Percentiles rank a stretch among this genome's conserved stretches.
Conservation (phyloP, 2,329 filamentous ascomycete genomes). For the Chalaropsis ovoidea region DNA sequence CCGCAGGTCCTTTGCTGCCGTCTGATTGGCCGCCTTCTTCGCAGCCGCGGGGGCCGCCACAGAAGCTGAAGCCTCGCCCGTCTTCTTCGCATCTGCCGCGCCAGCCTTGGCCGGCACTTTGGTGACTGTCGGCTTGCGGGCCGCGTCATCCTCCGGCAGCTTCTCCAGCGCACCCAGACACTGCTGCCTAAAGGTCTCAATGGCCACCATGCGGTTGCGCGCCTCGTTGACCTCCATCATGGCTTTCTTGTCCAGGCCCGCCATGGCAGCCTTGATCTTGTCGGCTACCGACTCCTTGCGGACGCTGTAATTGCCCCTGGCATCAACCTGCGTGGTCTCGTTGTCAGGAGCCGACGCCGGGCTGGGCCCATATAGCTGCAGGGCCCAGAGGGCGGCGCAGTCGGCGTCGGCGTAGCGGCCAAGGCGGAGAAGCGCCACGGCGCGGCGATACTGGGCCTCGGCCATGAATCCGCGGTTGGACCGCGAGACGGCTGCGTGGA, state of each 20-base stretch:
- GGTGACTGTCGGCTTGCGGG: constrained; percentile 38
- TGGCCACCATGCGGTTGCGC: constrained; percentile 16
- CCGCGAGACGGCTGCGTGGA: constrained; percentile 53
- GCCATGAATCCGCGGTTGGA: constrained; percentile 65
- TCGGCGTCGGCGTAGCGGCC: constrained; percentile 65
- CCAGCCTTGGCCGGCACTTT: constrained; percentile 24
- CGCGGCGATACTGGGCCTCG: constrained; percentile 72
- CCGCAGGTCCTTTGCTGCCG: constrained; percentile 24
- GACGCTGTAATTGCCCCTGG: constrained; percentile 40
- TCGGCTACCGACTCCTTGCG: constrained; percentile 31
- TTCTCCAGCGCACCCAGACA: constrained; percentile 39
- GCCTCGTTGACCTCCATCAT: constrained; percentile 29
- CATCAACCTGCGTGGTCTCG: constrained; percentile 32
- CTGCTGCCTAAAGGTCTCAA: constrained; percentile 34
- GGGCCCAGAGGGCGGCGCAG: constrained; percentile 54
- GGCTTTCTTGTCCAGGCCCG: constrained; percentile 26
- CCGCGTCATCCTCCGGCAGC: constrained; percentile 38
- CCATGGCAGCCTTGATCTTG: constrained; percentile 31
- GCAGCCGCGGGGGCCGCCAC: constrained; percentile 1
- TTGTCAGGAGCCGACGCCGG: constrained; percentile 19
- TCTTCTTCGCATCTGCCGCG: constrained; percentile 4
- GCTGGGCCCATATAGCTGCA: constrained; percentile 35
- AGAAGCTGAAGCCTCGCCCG: neutral
- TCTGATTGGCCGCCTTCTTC: constrained; percentile 25
- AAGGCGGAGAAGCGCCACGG: constrained; percentile 60